Base-by-base conservation (phyloP, 1,139 yeast genomes). In the Geotrichum citri-aurantii region DNA sequence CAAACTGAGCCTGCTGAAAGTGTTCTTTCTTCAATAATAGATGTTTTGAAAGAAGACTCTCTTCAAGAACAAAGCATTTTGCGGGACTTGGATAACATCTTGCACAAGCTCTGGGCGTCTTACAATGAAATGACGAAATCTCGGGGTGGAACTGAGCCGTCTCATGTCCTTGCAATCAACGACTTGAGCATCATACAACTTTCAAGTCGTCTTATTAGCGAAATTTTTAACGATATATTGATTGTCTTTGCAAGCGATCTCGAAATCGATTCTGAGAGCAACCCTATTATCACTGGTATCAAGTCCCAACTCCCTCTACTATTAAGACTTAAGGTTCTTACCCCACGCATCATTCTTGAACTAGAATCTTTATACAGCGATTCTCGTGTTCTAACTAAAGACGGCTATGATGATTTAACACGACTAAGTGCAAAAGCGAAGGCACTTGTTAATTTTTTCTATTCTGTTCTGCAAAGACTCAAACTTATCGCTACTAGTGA, bases 1-100 rank as follows among this genome's bases (percentile, higher is more conserved):
- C 62, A 61, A n/a, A 52, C 64, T 4, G 59, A 55, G 12, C 56
- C 55, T 33, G 60, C 63, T 4, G 64, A 62, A 26, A 47, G 33
- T 19, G 51, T 55, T 17, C 57, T 67, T 44, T 24, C 59, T 10
- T 54, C 61, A 1, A 58, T 59, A 19, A 58, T 63, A 27, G 64
- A 59, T 19, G 56, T 37, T 26, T 44, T 66, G 23, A 57, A 62
- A 21, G 61, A 50, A 7, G 58, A 59, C 29, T 33, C 57, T 12
- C 27, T 59, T 17, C 60, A 57, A 48, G 60, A 54, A 31, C 49
- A 52, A 19, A 31, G 52, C 3, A 49, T 55, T 46, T 46, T 37
- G 12, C 49, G 53, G 23, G 59, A 59, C 17, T 52, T 59, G 31
- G 62, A 59, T 23, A 21, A 27, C 5, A 47, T 49, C 26, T 48